phyloP scores from a whole-genome alignment of 1,139 yeast genomes.

The Eremothecium gossypii region DNA sequence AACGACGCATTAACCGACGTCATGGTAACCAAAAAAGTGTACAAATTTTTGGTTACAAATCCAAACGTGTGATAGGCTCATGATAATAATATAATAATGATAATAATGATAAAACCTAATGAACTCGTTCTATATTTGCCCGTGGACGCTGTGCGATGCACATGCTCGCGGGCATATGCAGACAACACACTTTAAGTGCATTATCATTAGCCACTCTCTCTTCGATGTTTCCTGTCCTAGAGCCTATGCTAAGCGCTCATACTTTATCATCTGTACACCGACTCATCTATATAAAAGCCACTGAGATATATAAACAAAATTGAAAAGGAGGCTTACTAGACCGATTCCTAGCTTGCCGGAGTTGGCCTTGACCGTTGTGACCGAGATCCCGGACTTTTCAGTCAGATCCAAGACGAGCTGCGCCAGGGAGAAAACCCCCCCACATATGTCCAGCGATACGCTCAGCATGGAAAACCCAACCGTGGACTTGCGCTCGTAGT shows the following conservation, averaged over 20 bases:
- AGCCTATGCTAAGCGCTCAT: too few relatives aligned
- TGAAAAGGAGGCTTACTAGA: slow-evolving; percentile 24
- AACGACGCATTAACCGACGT: slow-evolving; percentile 81
- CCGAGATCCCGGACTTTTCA: slow-evolving; percentile 17
- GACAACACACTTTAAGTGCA: too few relatives aligned
- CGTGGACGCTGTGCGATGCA: too few relatives aligned
- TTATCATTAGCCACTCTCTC: too few relatives aligned
- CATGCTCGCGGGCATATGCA: too few relatives aligned
- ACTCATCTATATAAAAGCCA: slow-evolving; percentile 18
- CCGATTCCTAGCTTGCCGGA: slow-evolving; percentile 30
- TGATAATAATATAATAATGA: neutral
- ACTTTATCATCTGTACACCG: too few relatives aligned
- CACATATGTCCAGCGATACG: slow-evolving; percentile 42
- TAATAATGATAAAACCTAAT: slow-evolving; percentile 1
- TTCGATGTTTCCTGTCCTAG: too few relatives aligned
- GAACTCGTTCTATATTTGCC: too few relatives aligned
- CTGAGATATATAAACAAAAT: slow-evolving; percentile 23
- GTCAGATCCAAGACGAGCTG: slow-evolving; percentile 35
- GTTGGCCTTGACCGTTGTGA: slow-evolving; percentile 18
- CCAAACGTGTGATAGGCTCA: neutral
- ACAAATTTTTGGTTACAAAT: slow-evolving; percentile 18
- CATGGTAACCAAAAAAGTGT: slow-evolving; percentile 29
- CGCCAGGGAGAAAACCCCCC: slow-evolving; percentile 41
- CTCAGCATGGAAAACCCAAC: slow-evolving; percentile 49
- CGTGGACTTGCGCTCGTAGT: slow-evolving; percentile 44